Base-by-base conservation (phyloP, 805 yeast genomes). In the Grigorovia humatica region DNA sequence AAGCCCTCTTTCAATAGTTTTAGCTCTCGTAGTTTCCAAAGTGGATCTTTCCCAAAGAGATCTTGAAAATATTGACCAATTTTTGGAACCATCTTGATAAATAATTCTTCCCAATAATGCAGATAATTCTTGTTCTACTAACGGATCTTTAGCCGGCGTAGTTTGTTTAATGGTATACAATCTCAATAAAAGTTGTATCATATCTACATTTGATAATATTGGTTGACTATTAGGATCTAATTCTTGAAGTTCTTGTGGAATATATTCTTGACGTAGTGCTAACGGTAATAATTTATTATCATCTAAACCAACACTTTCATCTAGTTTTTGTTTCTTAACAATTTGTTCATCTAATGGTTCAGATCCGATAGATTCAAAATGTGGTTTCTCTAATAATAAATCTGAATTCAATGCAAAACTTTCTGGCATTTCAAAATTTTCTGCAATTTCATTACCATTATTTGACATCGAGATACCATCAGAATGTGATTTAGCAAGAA, bases 1-100 rank as follows among this genome's bases (percentile, higher is more conserved):
- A 4, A 90, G 82, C 48, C 98, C 98, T 65, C 99, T 78, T 69
- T 93, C 98, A 23, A 91, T 83, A 1, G 97, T 91, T 63, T 85
- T 82, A 1, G 95, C 81, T 57, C 81, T 82, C 48, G 76, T 75
- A 0, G 96, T 79, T 65, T 93, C 99, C 41, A 90, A 71, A 19
- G 86, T 60, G 8, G 96, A 88, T 65, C 98, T 79, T 61, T 84
- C 86, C 96, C 97, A 93, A 45, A 93, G 71, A 0, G 95, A 85
- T 55, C 90, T 75, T 1, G 90, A 80, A 60, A 82, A 88, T 3
- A 91, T 66, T 1, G 85, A 69, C 89, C 96, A 89, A 76, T 74
- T 56, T 58, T 64, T 60, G 5, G 47, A 42, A 17, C 68, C 68
- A 9, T 55, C 53, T 48, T 79, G 72, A 66, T 77, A 78, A 19